Evolutionary conservation across 768 basidiomycete species (phyloP), one percentile per base, ranked within the genome.

Genomic region (Kondoa subrosea): DNA sequence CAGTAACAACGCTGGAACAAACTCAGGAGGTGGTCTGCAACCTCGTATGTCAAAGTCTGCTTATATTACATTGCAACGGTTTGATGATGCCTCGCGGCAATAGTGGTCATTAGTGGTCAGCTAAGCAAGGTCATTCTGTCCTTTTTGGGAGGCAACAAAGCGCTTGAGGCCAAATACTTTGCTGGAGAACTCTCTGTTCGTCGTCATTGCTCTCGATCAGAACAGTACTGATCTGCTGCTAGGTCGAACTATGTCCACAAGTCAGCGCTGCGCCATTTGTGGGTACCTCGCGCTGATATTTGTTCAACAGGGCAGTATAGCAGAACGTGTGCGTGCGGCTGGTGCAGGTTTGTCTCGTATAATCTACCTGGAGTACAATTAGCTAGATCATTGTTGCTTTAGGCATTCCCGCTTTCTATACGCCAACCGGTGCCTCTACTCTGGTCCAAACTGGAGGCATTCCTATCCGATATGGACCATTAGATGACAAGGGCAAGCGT

Each of bases 341-440:
- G 90, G 89, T 8, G 87, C 89, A 14, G 40, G 40, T 50, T 50
- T 8, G 40, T 50, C 8, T 50, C 40, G 8, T 50, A 8, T 21
- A 50, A 8, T 8, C 40, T 50, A 8, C 40, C 8, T 50, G 40
- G 21, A 50, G n/a, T n/a, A n/a, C n/a, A n/a, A n/a, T n/a, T n/a
- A n/a, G n/a, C n/a, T 50, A 21, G 40, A 50, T 50, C 40, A 8
- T 8, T 8, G 21, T 21, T 8, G 40, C 40, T 50, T 8, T 50
- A 50, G 91, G 91, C 64, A 89, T 91, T 69, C 90, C 91, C 21
- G 89, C 87, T n/a, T 91, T 95, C 80, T 92, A 81, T 78, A 93
- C 89, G 3, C 91, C 90, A 17, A 91, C 90, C 0, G 91, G 91
- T 17, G 71, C 73, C 34, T 83, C 82, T 26, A 91, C 89, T 25